These are phyloP conservation scores for Rubia peregrina DNA, from an alignment of 305 asterid genomes.

Conservation along the genomic window DNA sequence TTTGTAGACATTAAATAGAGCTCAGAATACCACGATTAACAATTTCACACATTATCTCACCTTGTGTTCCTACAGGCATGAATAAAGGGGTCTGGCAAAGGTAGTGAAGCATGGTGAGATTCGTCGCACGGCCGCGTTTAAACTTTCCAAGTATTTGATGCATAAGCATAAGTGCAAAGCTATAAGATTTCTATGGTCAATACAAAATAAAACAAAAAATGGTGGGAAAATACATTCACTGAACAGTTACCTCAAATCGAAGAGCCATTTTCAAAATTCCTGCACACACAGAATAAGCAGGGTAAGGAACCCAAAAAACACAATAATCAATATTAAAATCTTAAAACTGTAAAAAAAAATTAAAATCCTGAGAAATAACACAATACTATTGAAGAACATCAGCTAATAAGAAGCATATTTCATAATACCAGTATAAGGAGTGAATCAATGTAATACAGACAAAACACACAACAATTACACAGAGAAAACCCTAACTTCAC, in stretches of 20 bases:
- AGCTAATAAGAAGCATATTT: not conserved
- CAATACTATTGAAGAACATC: not conserved
- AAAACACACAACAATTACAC: too few species aligned
- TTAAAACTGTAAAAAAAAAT: not conserved
- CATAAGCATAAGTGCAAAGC: constrained; percentile 9
- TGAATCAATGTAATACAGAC: not conserved
- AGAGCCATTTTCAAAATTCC: constrained; percentile 23
- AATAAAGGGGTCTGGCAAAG: constrained; percentile 80
- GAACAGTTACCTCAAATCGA: constrained; percentile 27
- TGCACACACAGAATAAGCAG: not conserved
- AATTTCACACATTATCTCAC: constrained; percentile 25
- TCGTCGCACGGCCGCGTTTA: constrained; percentile 93
- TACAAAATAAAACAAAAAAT: not conserved
- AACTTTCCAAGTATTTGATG: constrained; percentile 85
- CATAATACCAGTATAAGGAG: not conserved
- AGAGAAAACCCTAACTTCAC: too few species aligned
- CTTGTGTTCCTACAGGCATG: constrained; percentile 99
- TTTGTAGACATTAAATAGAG: not conserved
- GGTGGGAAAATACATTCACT: not conserved
- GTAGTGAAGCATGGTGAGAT: constrained; percentile 80
- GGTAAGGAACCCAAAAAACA: not conserved
- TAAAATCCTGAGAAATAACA: not conserved
- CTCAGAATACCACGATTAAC: not conserved
- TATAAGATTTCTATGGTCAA: not conserved
- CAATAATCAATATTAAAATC: not conserved